phyloP scores from a whole-genome alignment of 1,139 yeast species.

The Suhomyces chickasaworum region DNA sequence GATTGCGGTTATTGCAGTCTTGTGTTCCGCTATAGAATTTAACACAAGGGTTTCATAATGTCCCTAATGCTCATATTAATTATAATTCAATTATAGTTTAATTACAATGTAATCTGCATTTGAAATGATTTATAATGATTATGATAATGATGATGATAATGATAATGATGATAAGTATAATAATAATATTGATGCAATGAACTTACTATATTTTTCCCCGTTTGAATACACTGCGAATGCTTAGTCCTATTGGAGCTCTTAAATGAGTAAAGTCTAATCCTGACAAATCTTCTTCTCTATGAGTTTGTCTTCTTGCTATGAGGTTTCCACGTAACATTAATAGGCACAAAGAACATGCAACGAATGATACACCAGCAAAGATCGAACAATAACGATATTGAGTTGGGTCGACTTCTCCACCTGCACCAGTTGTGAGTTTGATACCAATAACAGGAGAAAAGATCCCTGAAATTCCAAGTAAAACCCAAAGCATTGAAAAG shows the following conservation, averaged over 20 bases:
- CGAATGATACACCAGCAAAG: slow-evolving; percentile 54
- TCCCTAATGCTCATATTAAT: too few species aligned
- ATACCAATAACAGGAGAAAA: slow-evolving; percentile 58
- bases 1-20: too few species aligned
- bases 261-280: slow-evolving; percentile 21
- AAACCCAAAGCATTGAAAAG: slow-evolving; percentile 50
- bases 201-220: slow-evolving; percentile 1
- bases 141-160: too few species aligned
- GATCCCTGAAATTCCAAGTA: slow-evolving; percentile 48
- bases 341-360: slow-evolving; percentile 42
- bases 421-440: slow-evolving; percentile 39
- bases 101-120: too few species aligned
- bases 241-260: slow-evolving; percentile 21
- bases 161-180: too few species aligned
- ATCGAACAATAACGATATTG: slow-evolving; percentile 53
- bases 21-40: too few species aligned
- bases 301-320: slow-evolving; percentile 42
- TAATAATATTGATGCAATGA: background rate
- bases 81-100: too few species aligned
- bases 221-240: slow-evolving; percentile 20
- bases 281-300: slow-evolving; percentile 21
- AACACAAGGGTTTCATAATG: too few species aligned
- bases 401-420: slow-evolving; percentile 35
- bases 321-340: slow-evolving; percentile 51
- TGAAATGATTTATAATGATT: too few species aligned